Evolutionary conservation across 2,329 filamentous ascomycete genomes (phyloP).

Genomic region (Trichoderma koningii): DNA sequence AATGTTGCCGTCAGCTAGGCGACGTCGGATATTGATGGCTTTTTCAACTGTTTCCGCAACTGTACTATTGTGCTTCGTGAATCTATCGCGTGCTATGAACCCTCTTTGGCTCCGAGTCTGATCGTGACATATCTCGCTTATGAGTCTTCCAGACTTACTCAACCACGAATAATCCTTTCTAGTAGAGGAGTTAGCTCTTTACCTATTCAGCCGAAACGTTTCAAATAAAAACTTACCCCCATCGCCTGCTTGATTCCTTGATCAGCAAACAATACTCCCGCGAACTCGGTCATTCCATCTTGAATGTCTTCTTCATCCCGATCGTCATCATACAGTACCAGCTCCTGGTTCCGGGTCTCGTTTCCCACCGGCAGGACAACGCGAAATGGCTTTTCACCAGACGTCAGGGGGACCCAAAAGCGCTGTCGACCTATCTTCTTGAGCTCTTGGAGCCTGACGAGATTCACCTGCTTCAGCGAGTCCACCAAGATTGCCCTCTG

Average conservation of each 20-base stretch:
- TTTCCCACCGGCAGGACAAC: neutral
- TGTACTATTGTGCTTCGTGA: too few relatives aligned
- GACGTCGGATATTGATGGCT: too few relatives aligned
- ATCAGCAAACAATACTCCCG: slow-evolving; percentile 17
- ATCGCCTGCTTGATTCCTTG: neutral
- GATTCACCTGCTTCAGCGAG: neutral
- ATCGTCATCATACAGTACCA: slow-evolving; percentile 2
- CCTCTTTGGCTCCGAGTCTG: too few relatives aligned
- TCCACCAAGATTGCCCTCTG: slow-evolving; percentile 10
- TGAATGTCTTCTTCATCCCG: slow-evolving; percentile 9
- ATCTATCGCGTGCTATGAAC: too few relatives aligned
- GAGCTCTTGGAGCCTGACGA: neutral
- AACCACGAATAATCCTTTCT: slow-evolving; percentile 1
- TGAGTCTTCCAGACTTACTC: neutral
- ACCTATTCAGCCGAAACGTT: rapidly evolving
- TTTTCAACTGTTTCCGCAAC: too few relatives aligned
- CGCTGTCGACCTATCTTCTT: neutral
- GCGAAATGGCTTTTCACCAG: neutral
- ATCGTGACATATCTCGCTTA: neutral
- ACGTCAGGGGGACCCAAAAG: too few relatives aligned
- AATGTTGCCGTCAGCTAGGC: too few relatives aligned
- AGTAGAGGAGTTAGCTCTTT: neutral
- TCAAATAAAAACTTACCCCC: neutral
- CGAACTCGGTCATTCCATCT: slow-evolving; percentile 9
- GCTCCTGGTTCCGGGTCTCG: neutral